Evolutionary conservation across 148 eudicot species (phyloP).

Genomic region (Beta vulgaris): DNA sequence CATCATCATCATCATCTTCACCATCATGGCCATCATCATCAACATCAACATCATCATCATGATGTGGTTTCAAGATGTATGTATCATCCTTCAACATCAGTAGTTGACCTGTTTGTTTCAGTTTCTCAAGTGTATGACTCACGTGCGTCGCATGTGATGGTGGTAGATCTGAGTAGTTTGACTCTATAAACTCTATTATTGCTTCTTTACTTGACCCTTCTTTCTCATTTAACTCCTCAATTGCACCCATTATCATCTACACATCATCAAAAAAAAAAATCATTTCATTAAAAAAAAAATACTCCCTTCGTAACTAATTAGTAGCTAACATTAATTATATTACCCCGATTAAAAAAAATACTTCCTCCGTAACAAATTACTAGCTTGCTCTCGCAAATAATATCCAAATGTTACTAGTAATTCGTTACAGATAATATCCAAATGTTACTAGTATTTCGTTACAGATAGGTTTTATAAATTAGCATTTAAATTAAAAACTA

Average conservation of each 20-base stretch:
- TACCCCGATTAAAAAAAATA: too few species aligned
- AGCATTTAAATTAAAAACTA: too few species aligned
- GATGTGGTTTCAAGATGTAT: not conserved
- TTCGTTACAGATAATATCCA: too few species aligned
- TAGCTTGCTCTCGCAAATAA: too few species aligned
- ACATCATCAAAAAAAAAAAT: not conserved
- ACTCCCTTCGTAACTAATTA: too few species aligned
- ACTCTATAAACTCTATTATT: not conserved
- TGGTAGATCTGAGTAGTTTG: not conserved
- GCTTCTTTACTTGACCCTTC: not conserved
- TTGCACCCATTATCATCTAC: conserved; percentile 1
- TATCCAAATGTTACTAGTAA: too few species aligned
- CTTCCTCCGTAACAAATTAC: too few species aligned
- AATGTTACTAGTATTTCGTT: too few species aligned
- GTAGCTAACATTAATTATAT: too few species aligned
- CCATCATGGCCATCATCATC: not conserved
- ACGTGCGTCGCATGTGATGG: not conserved
- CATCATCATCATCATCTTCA: not conserved
- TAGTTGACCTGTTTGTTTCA: conserved; percentile 3
- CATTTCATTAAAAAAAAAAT: too few species aligned
- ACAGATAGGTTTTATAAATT: too few species aligned
- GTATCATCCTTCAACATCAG: not conserved
- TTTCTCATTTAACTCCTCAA: not conserved
- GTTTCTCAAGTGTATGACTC: not conserved
- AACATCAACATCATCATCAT: too few species aligned